Evolutionary conservation across 257 asterid species (phyloP).

Genomic region (Solanum ahanhuiri): DNA sequence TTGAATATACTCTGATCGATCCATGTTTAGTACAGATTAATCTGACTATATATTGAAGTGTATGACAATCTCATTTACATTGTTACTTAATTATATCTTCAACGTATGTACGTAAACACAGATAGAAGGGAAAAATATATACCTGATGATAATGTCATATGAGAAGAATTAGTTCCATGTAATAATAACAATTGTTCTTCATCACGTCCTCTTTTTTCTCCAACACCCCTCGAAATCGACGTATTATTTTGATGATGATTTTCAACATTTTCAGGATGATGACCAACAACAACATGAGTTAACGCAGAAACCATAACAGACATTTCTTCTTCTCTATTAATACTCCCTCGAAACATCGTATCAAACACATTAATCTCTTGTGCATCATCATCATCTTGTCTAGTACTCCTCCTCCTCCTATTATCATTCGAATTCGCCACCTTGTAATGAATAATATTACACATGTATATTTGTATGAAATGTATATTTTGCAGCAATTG

Average conservation of each 20-base stretch:
- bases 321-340: conserved; percentile 55
- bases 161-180: background rate
- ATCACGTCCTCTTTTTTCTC: conserved; percentile 41
- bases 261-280: background rate
- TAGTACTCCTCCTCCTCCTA: background rate
- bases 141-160: conserved; percentile 3
- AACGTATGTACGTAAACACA: no score
- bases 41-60: no score
- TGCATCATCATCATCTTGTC: background rate
- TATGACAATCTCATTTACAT: background rate
- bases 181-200: background rate
- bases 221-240: background rate
- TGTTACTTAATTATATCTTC: no score
- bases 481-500: background rate
- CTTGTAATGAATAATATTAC: conserved; percentile 2
- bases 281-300: conserved; percentile 45
- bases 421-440: conserved; percentile 21
- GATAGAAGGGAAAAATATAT: background rate
- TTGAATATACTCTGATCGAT: background rate
- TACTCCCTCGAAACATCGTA: conserved; percentile 10
- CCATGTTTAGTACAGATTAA: no score
- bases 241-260: background rate
- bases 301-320: conserved; percentile 68
- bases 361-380: background rate
- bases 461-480: background rate